A percentile compares a stretch with the other conserved stretches of the same genome.
These are phyloP conservation scores for Flaveria bidentis DNA, from an alignment of 129 eudicot genomes.

Conservation along the genomic window DNA sequence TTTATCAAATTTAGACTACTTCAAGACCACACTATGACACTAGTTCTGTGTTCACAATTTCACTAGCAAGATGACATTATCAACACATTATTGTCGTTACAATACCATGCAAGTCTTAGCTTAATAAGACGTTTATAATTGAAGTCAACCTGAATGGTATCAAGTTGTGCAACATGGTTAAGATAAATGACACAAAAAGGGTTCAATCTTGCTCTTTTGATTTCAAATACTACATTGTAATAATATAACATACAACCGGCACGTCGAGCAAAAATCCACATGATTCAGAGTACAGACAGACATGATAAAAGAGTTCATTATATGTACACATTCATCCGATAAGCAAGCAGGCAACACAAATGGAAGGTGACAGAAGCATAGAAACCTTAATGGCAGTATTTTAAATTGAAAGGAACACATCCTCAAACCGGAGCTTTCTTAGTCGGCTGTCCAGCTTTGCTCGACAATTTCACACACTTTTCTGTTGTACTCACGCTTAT, in stretches of 20 bases:
- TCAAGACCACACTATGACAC: no score
- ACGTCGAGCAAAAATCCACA: no score
- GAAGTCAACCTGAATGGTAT: no score
- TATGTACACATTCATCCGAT: slow-evolving; percentile 1
- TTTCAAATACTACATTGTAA: neutral
- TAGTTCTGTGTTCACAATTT: no score
- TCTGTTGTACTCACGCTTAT: slow-evolving; percentile 73
- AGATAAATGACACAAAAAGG: neutral
- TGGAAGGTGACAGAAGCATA: neutral
- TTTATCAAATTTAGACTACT: no score
- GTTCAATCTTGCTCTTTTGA: neutral
- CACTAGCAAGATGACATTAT: no score
- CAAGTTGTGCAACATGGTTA: neutral
- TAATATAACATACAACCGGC: neutral
- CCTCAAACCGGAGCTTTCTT: slow-evolving; percentile 1
- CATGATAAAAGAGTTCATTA: neutral
- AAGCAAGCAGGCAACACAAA: neutral
- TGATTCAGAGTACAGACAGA: neutral
- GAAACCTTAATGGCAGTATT: neutral
- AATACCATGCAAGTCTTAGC: no score
- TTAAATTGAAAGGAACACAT: neutral
- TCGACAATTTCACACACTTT: slow-evolving; percentile 77
- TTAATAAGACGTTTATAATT: no score
- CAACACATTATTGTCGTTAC: no score
- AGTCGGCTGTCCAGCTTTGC: slow-evolving; percentile 93